phyloP scores from a whole-genome alignment of 768 basidiomycete genomes.

The Hypholoma fasciculare region DNA sequence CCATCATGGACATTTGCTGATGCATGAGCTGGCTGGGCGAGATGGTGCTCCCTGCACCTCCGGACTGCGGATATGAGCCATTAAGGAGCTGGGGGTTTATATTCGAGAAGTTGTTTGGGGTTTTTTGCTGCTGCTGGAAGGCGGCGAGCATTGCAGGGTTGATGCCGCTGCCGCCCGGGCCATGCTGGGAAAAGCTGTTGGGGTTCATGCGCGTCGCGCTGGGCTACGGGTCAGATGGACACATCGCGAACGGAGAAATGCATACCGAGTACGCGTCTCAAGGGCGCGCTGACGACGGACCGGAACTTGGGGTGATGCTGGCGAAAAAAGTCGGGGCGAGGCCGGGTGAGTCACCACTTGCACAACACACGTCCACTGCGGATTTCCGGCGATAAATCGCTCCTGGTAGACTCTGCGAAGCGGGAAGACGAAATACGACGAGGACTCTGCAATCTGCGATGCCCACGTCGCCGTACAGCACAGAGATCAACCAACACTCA shows the following conservation, averaged over 20 bases:
- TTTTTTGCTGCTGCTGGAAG: conserved; percentile 22
- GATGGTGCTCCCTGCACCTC: conserved; percentile 1
- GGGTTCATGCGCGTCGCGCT: neutral
- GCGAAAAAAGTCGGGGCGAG: neutral
- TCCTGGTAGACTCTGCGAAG: neutral
- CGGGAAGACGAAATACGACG: neutral
- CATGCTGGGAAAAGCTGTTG: conserved; percentile 1
- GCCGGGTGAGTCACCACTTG: neutral
- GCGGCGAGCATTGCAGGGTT: conserved; percentile 33
- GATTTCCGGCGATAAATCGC: neutral
- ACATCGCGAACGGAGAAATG: neutral
- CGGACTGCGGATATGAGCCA: conserved; percentile 7
- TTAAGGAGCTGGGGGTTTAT: conserved; percentile 25
- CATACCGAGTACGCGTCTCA: neutral
- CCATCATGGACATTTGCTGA: conserved; percentile 18
- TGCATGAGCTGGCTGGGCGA: conserved; percentile 15
- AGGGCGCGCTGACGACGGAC: neutral
- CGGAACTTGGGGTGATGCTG: neutral
- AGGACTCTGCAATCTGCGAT: neutral
- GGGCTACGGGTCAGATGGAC: neutral
- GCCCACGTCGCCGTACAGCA: neutral
- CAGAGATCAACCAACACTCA: neutral
- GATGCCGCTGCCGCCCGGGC: conserved; percentile 19
- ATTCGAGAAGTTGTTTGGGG: conserved; percentile 9
- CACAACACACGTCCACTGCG: too few relatives aligned